Evolutionary conservation across 371 early-diverging fungal species (phyloP).

Genomic region (Lichtheimia ornata): DNA sequence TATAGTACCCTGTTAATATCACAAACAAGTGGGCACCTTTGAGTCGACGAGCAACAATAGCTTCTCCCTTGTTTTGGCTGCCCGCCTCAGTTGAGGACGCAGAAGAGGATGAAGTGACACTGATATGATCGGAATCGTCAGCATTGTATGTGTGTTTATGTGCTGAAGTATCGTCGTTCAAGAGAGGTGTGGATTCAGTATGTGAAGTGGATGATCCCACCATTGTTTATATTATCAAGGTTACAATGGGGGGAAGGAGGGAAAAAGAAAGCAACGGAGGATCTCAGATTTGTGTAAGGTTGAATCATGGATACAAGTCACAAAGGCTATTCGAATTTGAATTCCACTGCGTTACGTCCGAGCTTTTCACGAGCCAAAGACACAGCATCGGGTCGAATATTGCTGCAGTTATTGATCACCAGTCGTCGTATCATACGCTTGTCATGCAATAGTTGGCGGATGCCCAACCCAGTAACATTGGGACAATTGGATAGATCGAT

Average conservation of each 20-base stretch:
- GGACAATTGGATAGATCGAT: conserved; percentile 30
- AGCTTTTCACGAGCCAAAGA: conserved; percentile 21
- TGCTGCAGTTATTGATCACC: conserved; percentile 22
- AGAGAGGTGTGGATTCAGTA: too few relatives aligned
- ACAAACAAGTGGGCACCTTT: conserved; percentile 36
- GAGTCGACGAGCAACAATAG: conserved; percentile 28
- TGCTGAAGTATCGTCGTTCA: too few relatives aligned
- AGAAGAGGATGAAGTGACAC: conserved; percentile 20
- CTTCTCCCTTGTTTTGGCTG: conserved; percentile 14
- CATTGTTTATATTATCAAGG: too few relatives aligned
- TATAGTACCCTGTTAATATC: conserved; percentile 35
- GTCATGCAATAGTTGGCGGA: conserved; percentile 21
- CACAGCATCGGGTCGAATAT: conserved; percentile 26
- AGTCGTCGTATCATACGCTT: conserved; percentile 16
- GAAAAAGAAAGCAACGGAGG: too few relatives aligned
- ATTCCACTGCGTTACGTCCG: conserved; percentile 54
- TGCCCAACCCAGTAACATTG: conserved; percentile 30
- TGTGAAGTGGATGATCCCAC: too few relatives aligned
- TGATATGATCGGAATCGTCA: conserved; percentile 18
- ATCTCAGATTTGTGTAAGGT: too few relatives aligned
- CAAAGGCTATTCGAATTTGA: conserved; percentile 37
- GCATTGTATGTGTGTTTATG: neutral
- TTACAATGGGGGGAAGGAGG: too few relatives aligned
- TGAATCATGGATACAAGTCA: too few relatives aligned
- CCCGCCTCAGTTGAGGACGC: conserved; percentile 11